Base-by-base conservation (phyloP, 164 flowering plant genomes). In the Brasenia schreberi region DNA sequence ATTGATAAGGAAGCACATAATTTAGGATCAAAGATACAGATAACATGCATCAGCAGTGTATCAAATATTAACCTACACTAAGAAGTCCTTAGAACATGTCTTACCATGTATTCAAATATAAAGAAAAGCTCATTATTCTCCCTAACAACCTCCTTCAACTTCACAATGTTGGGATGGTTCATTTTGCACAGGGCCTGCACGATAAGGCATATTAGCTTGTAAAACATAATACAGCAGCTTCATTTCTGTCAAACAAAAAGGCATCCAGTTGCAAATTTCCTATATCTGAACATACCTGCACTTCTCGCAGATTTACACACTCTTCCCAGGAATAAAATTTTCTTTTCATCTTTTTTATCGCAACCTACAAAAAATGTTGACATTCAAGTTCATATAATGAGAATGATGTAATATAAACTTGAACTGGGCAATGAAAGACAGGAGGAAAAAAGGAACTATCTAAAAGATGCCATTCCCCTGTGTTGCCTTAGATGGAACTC, bases 261-360 rank as follows among this genome's bases (percentile, higher is more conserved):
- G 3, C 63, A 39, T 4, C 4, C 19, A 17, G 6, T 9, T 5
- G 14, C 56, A 14, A 27, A 3, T 49, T 49, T 6, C 12, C 56
- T 9, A 9, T 49, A 49, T 9, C 56, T 9, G 10, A 49, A 27
- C 75, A 66, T 71, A 87, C 97, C 96, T 87, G 89, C 19, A 89
- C 85, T 83, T 91, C 97, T 59, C 96, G 79, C 66, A 91, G 78
- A 73, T 82, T 85, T 73, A 85, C 66, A 69, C 93, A 87, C 68
- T 89, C 97, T 67, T 88, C 96, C 97, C 97, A 91, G 64, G 68
- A 80, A 68, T 77, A 89, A 67, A 78, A 91, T 76, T 84, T 88
- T 63, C 92, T 86, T 77, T 89, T 91, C 97, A 91, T 87, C 75
- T 84, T 91, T 77, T 91, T 91, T n/a, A 91, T 83, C 56, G 97